Percentiles rank a stretch among this genome's conserved stretches.
These are phyloP conservation scores for Penicillium sclerotigenum DNA, from an alignment of 2,329 filamentous ascomycete genomes.

Conservation along the genomic window DNA sequence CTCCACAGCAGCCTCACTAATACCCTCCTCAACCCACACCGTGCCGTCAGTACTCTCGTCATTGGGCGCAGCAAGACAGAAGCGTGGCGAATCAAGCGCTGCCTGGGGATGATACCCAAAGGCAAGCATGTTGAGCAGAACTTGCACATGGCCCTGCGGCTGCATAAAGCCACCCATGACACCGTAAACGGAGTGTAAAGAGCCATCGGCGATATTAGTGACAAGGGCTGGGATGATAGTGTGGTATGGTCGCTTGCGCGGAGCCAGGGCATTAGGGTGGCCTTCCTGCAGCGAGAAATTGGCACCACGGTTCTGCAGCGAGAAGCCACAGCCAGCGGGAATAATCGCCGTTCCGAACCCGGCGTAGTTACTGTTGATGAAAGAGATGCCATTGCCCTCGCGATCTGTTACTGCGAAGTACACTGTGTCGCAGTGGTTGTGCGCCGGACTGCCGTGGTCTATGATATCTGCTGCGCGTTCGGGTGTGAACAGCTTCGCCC, in stretches of 20 bases:
- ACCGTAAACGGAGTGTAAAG: constrained; percentile 80
- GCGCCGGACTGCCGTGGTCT: constrained; percentile 75
- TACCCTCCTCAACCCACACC: constrained; percentile 23
- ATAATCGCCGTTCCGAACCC: constrained; percentile 84
- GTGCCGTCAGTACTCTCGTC: constrained; percentile 43
- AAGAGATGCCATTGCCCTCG: constrained; percentile 84
- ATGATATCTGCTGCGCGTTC: constrained; percentile 52
- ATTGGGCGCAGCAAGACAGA: constrained; percentile 76
- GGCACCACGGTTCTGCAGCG: constrained; percentile 85
- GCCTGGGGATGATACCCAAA: constrained; percentile 81
- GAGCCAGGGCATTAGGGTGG: constrained; percentile 78
- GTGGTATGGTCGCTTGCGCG: constrained; percentile 88
- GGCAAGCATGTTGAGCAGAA: constrained; percentile 81
- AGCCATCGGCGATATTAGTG: constrained; percentile 70
- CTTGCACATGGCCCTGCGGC: constrained; percentile 92
- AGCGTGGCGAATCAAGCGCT: constrained; percentile 83
- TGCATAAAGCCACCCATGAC: constrained; percentile 99
- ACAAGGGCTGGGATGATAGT: constrained; percentile 94
- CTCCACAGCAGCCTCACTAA: constrained; percentile 18
- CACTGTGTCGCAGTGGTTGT: constrained; percentile 85
- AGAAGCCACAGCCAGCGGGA: constrained; percentile 82
- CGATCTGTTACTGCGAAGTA: constrained; percentile 85
- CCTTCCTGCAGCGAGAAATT: constrained; percentile 69
- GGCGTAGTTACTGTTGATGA: constrained; percentile 93
- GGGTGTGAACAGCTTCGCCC: constrained; percentile 61